Evolutionary conservation across 805 yeast genomes (phyloP), one percentile per base, ranked within the genome.

Genomic region (Cyberlindnera suaveolens): DNA sequence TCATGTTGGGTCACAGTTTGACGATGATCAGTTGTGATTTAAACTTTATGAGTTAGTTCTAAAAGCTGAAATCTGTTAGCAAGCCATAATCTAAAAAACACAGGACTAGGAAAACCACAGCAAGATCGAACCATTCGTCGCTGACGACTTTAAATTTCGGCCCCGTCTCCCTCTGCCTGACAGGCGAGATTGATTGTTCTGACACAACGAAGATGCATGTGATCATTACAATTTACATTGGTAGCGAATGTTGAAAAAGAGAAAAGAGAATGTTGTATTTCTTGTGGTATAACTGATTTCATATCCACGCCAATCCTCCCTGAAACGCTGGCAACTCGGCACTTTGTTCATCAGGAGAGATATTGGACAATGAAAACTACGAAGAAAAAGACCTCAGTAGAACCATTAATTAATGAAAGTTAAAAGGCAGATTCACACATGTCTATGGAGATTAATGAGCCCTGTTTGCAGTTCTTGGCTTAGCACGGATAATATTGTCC

Each of bases 401-500:
- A 33, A 17, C 17, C 56, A 54, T 37, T 49, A 58, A 18, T 33
- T 3, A 33, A 18, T 34, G 26, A 34, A 18, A 34, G 9, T 18
- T 16, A 6, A 23, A 23, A 23, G 20, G 11, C 17, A 18, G n/a
- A 18, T 13, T 18, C 10, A 13, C 26, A 4, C 26, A 34, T 18
- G 11, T 14, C 30, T 29, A 23, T 23, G 8, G 33, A 15, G 33
- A 31, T 14, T 19, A 38, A 9, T 38, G 40, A 52, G 78, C 82
- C 72, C 96, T 78, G 68, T 85, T 91, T 34, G 97, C 96, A 36
- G 99, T 90, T 68, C 99, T 77, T 50, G 99, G 99, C 64, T 86
- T 90, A 30, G 99, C 98, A 54, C 96, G 81, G 50, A 93, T 87
- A 52, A 93, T 93, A 65, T 93, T 91, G 63, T 93, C 99, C 35